Percentiles rank a stretch among this genome's conserved stretches.
These are phyloP conservation scores for Umbelopsis ramanniana DNA, from an alignment of 192 early-diverging fungal genomes.

Conservation along the genomic window DNA sequence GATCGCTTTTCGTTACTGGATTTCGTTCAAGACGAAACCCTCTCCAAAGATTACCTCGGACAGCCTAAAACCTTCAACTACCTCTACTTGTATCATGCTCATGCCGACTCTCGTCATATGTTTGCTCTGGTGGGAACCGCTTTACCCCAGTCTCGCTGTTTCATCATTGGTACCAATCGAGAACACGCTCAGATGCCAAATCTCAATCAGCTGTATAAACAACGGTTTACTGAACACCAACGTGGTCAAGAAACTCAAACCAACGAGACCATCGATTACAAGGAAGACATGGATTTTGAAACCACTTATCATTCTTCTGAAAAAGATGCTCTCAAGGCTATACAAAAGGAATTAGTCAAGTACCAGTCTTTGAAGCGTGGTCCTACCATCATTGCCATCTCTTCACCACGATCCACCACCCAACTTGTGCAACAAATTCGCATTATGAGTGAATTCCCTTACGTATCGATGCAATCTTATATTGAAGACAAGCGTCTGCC, in stretches of 20 bases:
- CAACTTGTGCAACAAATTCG: constrained; percentile 49
- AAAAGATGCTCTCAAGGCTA: constrained; percentile 53
- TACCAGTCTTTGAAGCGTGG: constrained; percentile 65
- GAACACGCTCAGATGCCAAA: constrained; percentile 75
- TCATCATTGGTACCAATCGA: constrained; percentile 71
- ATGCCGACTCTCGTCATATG: constrained; percentile 63
- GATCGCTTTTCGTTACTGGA: constrained; percentile 52
- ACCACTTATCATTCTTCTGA: constrained; percentile 53
- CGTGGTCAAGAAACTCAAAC: constrained; percentile 29
- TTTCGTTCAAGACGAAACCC: constrained; percentile 28
- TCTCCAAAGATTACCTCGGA: constrained; percentile 35
- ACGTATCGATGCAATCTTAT: constrained; percentile 69
- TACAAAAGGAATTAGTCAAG: constrained; percentile 64
- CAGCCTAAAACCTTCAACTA: constrained; percentile 51
- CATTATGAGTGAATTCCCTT: constrained; percentile 71
- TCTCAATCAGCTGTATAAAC: constrained; percentile 66
- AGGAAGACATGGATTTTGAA: constrained; percentile 54
- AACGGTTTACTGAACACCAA: constrained; percentile 50
- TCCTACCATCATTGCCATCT: constrained; percentile 74
- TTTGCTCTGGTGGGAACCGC: constrained; percentile 73
- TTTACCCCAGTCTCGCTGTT: constrained; percentile 60
- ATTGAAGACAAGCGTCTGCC: constrained; percentile 74
- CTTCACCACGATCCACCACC: constrained; percentile 55
- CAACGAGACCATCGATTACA: constrained; percentile 56
- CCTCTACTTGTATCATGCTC: constrained; percentile 80